Conservation (phyloP, 2,329 filamentous ascomycete species). For the Colletotrichum sp. region DNA sequence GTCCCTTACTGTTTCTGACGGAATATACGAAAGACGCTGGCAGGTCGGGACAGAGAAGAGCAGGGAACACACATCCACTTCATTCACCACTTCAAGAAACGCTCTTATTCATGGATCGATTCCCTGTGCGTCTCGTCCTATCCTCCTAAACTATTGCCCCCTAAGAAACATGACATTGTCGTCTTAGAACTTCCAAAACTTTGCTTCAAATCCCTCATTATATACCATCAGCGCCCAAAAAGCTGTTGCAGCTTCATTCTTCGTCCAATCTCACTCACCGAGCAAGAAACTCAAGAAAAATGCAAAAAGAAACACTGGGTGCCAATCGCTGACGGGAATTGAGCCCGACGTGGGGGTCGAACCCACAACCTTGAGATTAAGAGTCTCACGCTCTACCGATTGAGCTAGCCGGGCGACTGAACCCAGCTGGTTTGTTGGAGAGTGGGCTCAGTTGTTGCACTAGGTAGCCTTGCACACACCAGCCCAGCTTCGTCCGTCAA, state of each 20-base stretch:
- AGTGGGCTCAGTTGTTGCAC: accelerated
- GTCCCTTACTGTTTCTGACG: accelerated
- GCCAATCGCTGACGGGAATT: constrained; percentile 21
- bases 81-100: neutral
- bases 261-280: no score
- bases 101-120: neutral
- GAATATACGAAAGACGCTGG: neutral
- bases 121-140: neutral
- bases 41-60: neutral
- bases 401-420: constrained; percentile 17
- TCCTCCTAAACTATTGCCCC: neutral
- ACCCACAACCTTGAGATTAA: constrained; percentile 41
- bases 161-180: no score
- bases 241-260: no score
- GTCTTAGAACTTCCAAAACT: neutral
- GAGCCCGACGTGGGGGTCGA: constrained; percentile 30
- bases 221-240: neutral
- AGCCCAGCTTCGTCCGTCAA: neutral
- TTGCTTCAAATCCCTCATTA: neutral
- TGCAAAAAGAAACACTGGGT: neutral
- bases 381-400: constrained; percentile 79
- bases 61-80: neutral
- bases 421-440: neutral
- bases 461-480: accelerated
- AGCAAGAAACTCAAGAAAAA: no score